A percentile compares a stretch with the other conserved stretches of the same genome.
Conservation (phyloP, 441 rosid genomes). For the Corymbia calophylla region DNA sequence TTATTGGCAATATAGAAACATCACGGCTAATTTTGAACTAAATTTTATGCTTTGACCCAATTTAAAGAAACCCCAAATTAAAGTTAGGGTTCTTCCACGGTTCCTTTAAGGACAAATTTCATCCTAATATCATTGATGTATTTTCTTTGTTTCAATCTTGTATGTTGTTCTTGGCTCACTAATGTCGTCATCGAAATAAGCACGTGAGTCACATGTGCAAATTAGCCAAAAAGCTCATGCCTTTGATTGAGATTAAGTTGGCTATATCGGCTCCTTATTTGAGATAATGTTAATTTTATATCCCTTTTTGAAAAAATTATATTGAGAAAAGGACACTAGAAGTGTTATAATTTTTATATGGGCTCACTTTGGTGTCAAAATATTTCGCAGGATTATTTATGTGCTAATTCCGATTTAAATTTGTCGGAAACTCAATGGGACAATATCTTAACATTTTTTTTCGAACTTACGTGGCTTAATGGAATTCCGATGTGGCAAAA, state of each 20-base stretch:
- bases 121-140: not conserved
- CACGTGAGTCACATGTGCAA: not conserved
- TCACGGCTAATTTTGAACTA: not conserved
- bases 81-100: not conserved
- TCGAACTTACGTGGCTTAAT: not conserved
- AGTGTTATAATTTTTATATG: accelerated
- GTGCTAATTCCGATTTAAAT: not conserved
- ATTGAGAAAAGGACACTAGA: accelerated
- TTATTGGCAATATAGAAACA: accelerated
- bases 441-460: no score
- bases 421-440: not conserved
- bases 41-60: not conserved
- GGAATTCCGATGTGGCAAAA: not conserved
- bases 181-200: no score
- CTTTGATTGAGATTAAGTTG: not conserved
- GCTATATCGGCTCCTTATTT: no score
- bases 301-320: not conserved
- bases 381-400: no score
- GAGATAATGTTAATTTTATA: no score
- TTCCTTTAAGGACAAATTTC: not conserved
- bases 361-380: no score
- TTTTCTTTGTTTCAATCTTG: not conserved
- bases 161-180: no score
- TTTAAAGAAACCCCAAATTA: not conserved
- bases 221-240: not conserved